Evolutionary conservation across 257 asterid species (phyloP).

Genomic region (Fraxinus cuspidata): DNA sequence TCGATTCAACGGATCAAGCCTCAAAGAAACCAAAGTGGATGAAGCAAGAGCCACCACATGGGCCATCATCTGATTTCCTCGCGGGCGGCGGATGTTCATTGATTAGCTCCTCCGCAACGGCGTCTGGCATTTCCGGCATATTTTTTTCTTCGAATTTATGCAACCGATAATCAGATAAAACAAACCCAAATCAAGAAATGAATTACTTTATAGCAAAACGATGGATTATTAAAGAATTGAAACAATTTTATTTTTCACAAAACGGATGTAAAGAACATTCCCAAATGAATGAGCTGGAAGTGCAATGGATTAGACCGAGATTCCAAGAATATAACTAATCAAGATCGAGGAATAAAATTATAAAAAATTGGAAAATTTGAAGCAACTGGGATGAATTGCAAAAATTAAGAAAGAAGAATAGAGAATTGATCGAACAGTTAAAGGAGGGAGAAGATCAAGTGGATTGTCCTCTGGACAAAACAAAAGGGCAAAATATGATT

Average conservation of each 20-base stretch:
- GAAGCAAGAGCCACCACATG: constrained; percentile 80
- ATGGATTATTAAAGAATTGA: neutral
- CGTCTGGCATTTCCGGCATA: constrained; percentile 66
- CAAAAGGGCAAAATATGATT: constrained; percentile 19
- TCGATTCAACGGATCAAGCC: constrained; percentile 55
- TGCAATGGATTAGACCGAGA: constrained; percentile 37
- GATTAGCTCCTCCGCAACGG: constrained; percentile 83
- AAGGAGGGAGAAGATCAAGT: neutral
- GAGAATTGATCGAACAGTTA: constrained; percentile 26
- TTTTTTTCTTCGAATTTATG: constrained; percentile 59
- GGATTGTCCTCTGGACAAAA: constrained; percentile 30
- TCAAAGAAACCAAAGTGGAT: constrained; percentile 74
- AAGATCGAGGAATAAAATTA: constrained; percentile 16
- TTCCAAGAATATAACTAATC: constrained; percentile 33
- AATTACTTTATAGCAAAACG: constrained; percentile 4
- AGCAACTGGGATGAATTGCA: constrained; percentile 35
- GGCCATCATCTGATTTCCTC: constrained; percentile 41
- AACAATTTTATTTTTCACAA: neutral
- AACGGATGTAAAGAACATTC: constrained; percentile 44
- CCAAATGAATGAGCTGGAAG: constrained; percentile 42
- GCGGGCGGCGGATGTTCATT: constrained; percentile 53
- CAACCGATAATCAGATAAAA: constrained; percentile 64
- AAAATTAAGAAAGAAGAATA: constrained; percentile 17
- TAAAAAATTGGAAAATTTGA: neutral
- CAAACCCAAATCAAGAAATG: constrained; percentile 29